Evolutionary conservation across 805 yeast genomes (phyloP).

Genomic region (Ogataea minuta): DNA sequence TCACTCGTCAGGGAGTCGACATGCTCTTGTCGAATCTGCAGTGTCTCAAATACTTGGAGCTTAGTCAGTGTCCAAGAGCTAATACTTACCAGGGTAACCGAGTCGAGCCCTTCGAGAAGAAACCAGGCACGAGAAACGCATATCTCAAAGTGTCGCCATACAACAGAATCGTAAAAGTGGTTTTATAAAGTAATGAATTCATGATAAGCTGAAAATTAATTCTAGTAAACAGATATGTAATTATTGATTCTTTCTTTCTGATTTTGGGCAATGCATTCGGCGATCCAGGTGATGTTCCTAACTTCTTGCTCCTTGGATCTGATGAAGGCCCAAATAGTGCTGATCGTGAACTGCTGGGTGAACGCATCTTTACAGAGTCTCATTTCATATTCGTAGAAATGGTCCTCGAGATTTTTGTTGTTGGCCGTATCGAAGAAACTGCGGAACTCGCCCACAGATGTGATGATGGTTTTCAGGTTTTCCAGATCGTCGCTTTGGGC

Average conservation of each 20-base stretch:
- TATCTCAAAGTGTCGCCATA: constrained; percentile 49
- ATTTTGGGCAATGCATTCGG: constrained; percentile 98
- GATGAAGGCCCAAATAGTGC: constrained; percentile 95
- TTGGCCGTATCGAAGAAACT: constrained; percentile 50
- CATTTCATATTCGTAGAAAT: constrained; percentile 91
- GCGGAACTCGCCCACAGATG: constrained; percentile 63
- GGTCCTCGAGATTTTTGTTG: constrained; percentile 80
- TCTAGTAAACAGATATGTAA: constrained; percentile 80
- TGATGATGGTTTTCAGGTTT: constrained; percentile 65
- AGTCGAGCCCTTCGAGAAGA: constrained; percentile 52
- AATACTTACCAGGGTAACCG: constrained; percentile 60
- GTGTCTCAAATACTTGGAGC: constrained; percentile 51
- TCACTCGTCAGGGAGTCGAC: constrained; percentile 75
- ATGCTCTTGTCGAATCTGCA: constrained; percentile 56
- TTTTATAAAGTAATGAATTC: constrained; percentile 35
- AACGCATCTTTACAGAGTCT: constrained; percentile 87
- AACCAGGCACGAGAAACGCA: constrained; percentile 53
- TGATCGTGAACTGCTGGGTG: constrained; percentile 91
- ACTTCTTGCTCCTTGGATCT: constrained; percentile 95
- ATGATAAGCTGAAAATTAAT: constrained; percentile 2
- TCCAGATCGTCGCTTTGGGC: constrained; percentile 84
- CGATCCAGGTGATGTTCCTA: constrained; percentile 98
- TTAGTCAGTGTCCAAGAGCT: constrained; percentile 72
- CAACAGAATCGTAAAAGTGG: constrained; percentile 57
- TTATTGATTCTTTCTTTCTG: constrained; percentile 92